These are phyloP conservation scores for Mucor piriformis DNA, from an alignment of 371 early-diverging fungal genomes.

Conservation along the genomic window DNA sequence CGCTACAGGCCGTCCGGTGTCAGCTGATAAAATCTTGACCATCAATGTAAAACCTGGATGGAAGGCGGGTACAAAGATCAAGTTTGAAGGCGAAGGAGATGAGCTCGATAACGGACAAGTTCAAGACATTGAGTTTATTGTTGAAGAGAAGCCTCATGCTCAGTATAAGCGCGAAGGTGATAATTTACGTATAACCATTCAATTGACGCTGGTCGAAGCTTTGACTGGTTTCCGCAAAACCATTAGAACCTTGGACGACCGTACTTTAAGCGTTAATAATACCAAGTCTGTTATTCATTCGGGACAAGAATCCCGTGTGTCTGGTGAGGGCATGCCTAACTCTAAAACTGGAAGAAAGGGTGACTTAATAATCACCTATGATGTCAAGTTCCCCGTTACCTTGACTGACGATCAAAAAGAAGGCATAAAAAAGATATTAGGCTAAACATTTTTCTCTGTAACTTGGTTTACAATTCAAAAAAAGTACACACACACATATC, in stretches of 20 bases:
- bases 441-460: too few species aligned
- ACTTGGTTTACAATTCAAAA: too few species aligned
- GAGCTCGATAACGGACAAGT: slow-evolving; percentile 76
- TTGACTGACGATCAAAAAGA: slow-evolving; percentile 74
- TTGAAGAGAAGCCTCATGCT: slow-evolving; percentile 95
- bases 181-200: slow-evolving; percentile 70
- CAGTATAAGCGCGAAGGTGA: slow-evolving; percentile 91
- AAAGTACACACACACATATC: too few species aligned
- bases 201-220: slow-evolving; percentile 80
- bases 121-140: slow-evolving; percentile 92
- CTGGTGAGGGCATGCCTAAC: slow-evolving; percentile 94
- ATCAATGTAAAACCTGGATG: slow-evolving; percentile 95
- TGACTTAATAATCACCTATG: slow-evolving; percentile 73
- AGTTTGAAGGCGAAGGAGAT: slow-evolving; percentile 93
- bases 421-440: slow-evolving; percentile 16
- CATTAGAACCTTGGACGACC: slow-evolving; percentile 81
- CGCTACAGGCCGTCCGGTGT: slow-evolving; percentile 47
- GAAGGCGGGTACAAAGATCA: slow-evolving; percentile 98
- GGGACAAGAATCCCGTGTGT: slow-evolving; percentile 74
- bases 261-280: slow-evolving; percentile 68
- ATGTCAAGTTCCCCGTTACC: slow-evolving; percentile 73
- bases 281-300: slow-evolving; percentile 68
- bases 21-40: slow-evolving; percentile 83
- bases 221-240: slow-evolving; percentile 78
- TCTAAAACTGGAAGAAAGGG: slow-evolving; percentile 84